Evolutionary conservation across 805 yeast species (phyloP), one percentile per base, ranked within the genome.

Genomic region (Lachancea meyersii): DNA sequence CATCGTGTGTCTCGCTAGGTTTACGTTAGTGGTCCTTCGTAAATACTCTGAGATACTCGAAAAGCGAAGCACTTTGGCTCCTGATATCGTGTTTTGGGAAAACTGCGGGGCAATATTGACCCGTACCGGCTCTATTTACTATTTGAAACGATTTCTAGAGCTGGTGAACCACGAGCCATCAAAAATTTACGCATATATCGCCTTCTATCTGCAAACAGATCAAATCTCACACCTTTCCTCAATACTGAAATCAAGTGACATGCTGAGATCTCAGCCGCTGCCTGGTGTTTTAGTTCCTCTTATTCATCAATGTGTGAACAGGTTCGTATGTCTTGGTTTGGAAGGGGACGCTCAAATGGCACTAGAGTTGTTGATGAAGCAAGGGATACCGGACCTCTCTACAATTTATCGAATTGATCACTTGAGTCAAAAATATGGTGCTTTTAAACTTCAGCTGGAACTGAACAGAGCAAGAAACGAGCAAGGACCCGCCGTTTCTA

Each of bases 201-300:
- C 50, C 4, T 59, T 55, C 39, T 56, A 49, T 45, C 42, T 37
- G 5, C 54, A 54, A 26, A 54, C 61, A 3, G 43, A 42, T 17
- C 61, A 59, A 39, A 16, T 45, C 7, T 21, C 49, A 5, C 50
- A 52, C 41, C 38, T 55, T 7, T 18, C 43, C 9, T 46, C 46
- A 11, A 40, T 46, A 30, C 32, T 49, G 36, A 21, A 27, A 38
- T 20, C 30, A 36, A 14, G 11, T 17, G 11, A 17, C n/a, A 18
- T 24, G 6, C 7, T 16, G 7, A 17, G 16, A 14, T 16, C 33
- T 11, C 34, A 14, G 2, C 24, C 34, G 7, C 34, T 32, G 9
- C 28, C 40, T 7, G 35, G 20, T 11, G 20, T 31, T 1, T 39
- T 43, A 23, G 14, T 28, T 3, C 40, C 49, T 10, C 35, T 50